These are phyloP conservation scores for Zizania palustris DNA, from an alignment of 202 grass and related monocot species.

Conservation along the genomic window DNA sequence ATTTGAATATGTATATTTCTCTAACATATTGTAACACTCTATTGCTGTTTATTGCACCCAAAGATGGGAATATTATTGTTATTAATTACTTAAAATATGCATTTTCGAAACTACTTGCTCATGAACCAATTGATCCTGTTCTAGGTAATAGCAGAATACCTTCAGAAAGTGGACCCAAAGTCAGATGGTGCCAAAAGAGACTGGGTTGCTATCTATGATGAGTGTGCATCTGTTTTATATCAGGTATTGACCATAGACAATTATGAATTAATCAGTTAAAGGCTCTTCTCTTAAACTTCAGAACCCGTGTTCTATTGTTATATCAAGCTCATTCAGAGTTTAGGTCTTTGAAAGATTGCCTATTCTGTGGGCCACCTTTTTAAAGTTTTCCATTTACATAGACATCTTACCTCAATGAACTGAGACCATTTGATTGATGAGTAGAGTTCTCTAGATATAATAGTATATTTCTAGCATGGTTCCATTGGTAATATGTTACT, in stretches of 20 bases:
- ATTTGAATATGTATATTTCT: conserved; percentile 25
- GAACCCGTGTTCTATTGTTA: conserved; percentile 11
- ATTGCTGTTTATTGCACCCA: conserved; percentile 26
- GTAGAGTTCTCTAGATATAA: conserved; percentile 6
- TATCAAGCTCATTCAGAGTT: conserved; percentile 20
- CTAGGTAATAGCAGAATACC: conserved; percentile 96
- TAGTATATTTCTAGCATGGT: neutral
- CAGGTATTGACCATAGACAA: conserved; percentile 48
- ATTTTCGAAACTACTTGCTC: conserved; percentile 34
- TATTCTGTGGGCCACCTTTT: neutral
- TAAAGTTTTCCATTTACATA: conserved; percentile 10
- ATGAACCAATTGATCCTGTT: conserved; percentile 36
- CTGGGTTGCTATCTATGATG: conserved; percentile 98
- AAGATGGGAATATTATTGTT: conserved; percentile 4
- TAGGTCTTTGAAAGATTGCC: neutral
- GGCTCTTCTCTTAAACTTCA: conserved; percentile 13
- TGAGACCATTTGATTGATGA: conserved; percentile 16
- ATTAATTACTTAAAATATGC: conserved; percentile 25
- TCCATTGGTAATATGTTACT: conserved; percentile 11
- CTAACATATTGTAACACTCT: conserved; percentile 14
- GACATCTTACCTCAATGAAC: conserved; percentile 7
- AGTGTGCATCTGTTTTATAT: conserved; percentile 89
- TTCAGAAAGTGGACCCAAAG: conserved; percentile 97
- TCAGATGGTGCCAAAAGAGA: conserved; percentile 98
- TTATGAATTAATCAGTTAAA: too few species aligned